Percentiles rank a stretch among this genome's conserved stretches.
phyloP scores from a whole-genome alignment of 2,329 filamentous ascomycete species.

The Keithomyces neogunnii region DNA sequence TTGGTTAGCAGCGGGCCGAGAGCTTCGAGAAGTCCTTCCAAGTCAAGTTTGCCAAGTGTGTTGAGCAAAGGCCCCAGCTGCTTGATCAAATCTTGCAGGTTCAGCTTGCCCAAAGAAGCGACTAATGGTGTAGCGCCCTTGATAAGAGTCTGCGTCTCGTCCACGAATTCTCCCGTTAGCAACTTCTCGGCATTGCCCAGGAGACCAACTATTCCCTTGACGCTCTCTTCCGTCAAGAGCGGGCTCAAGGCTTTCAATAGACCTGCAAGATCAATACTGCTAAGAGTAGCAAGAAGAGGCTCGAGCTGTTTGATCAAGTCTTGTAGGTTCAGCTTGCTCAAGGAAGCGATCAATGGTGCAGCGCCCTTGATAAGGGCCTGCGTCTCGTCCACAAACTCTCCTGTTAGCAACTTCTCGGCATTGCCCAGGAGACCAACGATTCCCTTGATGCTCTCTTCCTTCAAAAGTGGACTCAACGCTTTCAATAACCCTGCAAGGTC shows the following conservation, averaged over 20 bases:
- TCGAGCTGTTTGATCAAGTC: slow-evolving; percentile 17
- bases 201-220: slow-evolving; percentile 23
- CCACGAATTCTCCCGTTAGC: slow-evolving; percentile 18
- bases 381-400: slow-evolving; percentile 24
- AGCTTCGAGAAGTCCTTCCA: slow-evolving; percentile 23
- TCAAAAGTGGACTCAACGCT: slow-evolving; percentile 20
- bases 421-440: slow-evolving; percentile 25
- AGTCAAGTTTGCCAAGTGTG: slow-evolving; percentile 21
- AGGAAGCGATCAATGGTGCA: slow-evolving; percentile 16
- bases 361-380: slow-evolving; percentile 24
- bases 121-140: slow-evolving; percentile 18
- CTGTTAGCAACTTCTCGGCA: slow-evolving; percentile 21
- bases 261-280: slow-evolving; percentile 22
- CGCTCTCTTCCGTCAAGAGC: slow-evolving; percentile 17
- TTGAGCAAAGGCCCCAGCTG: slow-evolving; percentile 21
- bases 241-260: slow-evolving; percentile 18
- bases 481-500: slow-evolving; percentile 13
- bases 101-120: slow-evolving; percentile 14
- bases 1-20: slow-evolving; percentile 25
- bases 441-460: slow-evolving; percentile 19
- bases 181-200: slow-evolving; percentile 20
- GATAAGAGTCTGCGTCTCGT: slow-evolving; percentile 19
- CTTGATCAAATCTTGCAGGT: slow-evolving; percentile 19
- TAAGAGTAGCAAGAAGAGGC: slow-evolving; percentile 22
- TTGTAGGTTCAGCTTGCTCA: slow-evolving; percentile 15